Conservation (phyloP, 2,329 filamentous ascomycete species). For the Macrophomina phaseolina region DNA sequence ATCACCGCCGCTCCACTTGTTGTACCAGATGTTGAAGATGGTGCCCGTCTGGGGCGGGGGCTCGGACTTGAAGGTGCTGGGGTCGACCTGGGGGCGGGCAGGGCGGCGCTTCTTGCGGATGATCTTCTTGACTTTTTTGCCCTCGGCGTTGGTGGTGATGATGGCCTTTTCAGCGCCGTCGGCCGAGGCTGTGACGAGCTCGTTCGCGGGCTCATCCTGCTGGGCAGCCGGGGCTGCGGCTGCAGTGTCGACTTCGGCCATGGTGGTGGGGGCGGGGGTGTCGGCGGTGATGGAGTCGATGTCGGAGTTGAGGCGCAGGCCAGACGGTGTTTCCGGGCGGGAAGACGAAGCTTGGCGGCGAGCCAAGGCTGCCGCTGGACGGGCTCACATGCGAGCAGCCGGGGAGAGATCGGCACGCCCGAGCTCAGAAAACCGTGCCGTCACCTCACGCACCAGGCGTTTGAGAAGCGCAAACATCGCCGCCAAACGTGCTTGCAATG, state of each 20-base stretch:
- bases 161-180: slow-evolving; percentile 30
- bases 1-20: slow-evolving; percentile 97
- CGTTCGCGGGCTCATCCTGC: background rate
- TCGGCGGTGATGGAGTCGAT: background rate
- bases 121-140: slow-evolving; percentile 84
- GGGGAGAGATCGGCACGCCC: slow-evolving; percentile 3
- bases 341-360: no score
- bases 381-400: background rate
- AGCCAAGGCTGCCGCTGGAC: no score
- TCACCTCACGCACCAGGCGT: slow-evolving; percentile 1
- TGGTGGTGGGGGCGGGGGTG: background rate
- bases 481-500: background rate
- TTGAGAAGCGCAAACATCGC: background rate
- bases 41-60: slow-evolving; percentile 91
- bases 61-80: slow-evolving; percentile 79
- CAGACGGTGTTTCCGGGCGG: background rate
- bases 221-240: background rate
- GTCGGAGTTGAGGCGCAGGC: slow-evolving; percentile 3
- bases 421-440: background rate
- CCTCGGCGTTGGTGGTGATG: slow-evolving; percentile 43
- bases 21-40: slow-evolving; percentile 82
- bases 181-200: slow-evolving; percentile 6
- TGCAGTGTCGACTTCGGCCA: slow-evolving; percentile 20
- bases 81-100: slow-evolving; percentile 88
- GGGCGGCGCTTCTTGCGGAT: slow-evolving; percentile 89